phyloP scores from a whole-genome alignment of 225 moss, liverwort and hornwort species.

The Anthoceros angustus region DNA sequence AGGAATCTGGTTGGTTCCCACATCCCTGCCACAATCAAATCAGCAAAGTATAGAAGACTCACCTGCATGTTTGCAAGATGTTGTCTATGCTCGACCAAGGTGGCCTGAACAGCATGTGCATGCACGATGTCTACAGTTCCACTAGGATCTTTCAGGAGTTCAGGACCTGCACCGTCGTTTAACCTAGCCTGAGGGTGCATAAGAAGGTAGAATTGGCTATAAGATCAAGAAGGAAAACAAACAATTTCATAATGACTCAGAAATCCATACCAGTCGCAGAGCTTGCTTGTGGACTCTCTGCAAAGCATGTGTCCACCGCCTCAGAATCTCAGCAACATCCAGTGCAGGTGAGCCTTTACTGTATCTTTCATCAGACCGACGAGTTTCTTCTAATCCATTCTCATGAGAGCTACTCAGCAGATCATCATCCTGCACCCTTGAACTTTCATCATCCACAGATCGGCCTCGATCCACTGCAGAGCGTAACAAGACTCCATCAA shows the following conservation, averaged over 20 bases:
- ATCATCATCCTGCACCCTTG: constrained; percentile 30
- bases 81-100: constrained; percentile 74
- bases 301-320: constrained; percentile 94
- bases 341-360: constrained; percentile 64
- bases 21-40: background rate
- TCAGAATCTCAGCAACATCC: constrained; percentile 80
- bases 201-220: background rate
- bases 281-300: constrained; percentile 88
- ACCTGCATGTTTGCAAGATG: constrained; percentile 78
- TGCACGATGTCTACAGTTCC: constrained; percentile 51
- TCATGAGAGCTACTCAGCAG: constrained; percentile 24
- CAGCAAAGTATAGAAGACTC: background rate
- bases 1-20: background rate
- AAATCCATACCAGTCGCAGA: constrained; percentile 54
- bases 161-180: constrained; percentile 84
- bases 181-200: constrained; percentile 38
- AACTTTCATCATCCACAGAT: constrained; percentile 11
- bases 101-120: constrained; percentile 67
- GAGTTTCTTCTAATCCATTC: constrained; percentile 16
- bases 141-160: constrained; percentile 54
- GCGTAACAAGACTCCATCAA: constrained; percentile 80
- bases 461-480: constrained; percentile 76
- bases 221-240: too few species aligned
- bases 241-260: too few species aligned
- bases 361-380: constrained; percentile 51